Evolutionary conservation across 2,329 filamentous ascomycete genomes (phyloP), one percentile per base, ranked within the genome.

Genomic region (Tetracladium maxilliforme): DNA sequence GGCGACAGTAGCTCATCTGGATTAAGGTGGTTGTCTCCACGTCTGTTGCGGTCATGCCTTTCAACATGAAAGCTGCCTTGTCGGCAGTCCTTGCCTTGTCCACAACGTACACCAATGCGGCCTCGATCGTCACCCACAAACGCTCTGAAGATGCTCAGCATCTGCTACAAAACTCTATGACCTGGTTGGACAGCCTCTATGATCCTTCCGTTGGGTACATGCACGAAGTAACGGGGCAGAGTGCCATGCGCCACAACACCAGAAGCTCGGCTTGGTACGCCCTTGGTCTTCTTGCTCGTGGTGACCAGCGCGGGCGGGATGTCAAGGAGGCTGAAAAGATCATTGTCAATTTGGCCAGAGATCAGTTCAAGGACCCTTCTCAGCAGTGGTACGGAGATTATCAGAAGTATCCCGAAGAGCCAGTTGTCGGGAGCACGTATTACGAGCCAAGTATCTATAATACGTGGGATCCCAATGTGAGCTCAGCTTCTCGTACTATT

Each of bases 381-480:
- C 50, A 57, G 19, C 61, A 68, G 39, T 75, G 68, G 68, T n/a
- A 49, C 31, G 63, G 58, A 14, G 54, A 58, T 27, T 71, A 70
- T 33, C 60, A 66, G 22, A 47, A 54, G 15, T 54, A 64, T 21
- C 62, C 64, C 0, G 65, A 73, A 34, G 60, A 74, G 40, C 69
- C 70, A 0, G 56, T 55, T 3, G 59, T 73, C 5, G 67, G 66
- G n/a, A 59, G 52, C 4, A 26, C 45, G 3, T 43, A 48, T 10
- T 74, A 74, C 32, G 52, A 54, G 2, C 42, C 54, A 1, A 38
- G 43, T 4, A 64, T 66, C 17, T 70, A 72, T 37, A 54, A 58
- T 28, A 58, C 59, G 1, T 74, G 65, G 62, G 70, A 74, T 34
- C 67, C 68, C 3, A 74, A 75, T 32, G n/a, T n/a, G n/a, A n/a